Percentiles rank a stretch among this genome's conserved stretches.
Evolutionary conservation across 305 asterid genomes (phyloP).

Genomic region (Solanum hybrid): DNA sequence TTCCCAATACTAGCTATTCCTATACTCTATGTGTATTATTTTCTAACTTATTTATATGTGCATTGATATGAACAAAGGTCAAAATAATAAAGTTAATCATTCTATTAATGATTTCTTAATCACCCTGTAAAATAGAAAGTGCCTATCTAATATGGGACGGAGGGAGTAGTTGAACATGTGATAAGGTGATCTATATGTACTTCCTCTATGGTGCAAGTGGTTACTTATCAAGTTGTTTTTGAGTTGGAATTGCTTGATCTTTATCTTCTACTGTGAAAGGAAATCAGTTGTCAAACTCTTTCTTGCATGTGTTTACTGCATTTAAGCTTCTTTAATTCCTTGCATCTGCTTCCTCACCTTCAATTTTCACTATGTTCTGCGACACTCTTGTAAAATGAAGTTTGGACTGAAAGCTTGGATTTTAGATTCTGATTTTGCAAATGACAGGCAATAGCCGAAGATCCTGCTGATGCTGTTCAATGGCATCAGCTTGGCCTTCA

Average conservation of each 20-base stretch:
- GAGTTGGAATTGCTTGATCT: background rate
- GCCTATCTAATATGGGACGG: background rate
- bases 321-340: background rate
- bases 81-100: background rate
- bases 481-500: slow-evolving; percentile 98
- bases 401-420: background rate
- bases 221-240: background rate
- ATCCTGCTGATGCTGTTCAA: slow-evolving; percentile 83
- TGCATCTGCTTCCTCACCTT: background rate
- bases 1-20: background rate
- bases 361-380: background rate
- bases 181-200: background rate
- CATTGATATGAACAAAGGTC: background rate
- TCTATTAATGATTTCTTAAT: background rate
- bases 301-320: background rate
- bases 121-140: background rate
- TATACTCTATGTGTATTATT: background rate
- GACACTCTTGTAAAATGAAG: background rate
- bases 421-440: slow-evolving; percentile 1
- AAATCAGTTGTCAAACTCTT: background rate
- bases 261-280: background rate
- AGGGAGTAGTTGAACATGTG: background rate
- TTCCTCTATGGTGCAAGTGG: background rate
- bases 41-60: background rate
- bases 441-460: slow-evolving; percentile 76